These are phyloP conservation scores for Macrolepiota albuminosa DNA, from an alignment of 768 basidiomycete genomes.

Conservation along the genomic window DNA sequence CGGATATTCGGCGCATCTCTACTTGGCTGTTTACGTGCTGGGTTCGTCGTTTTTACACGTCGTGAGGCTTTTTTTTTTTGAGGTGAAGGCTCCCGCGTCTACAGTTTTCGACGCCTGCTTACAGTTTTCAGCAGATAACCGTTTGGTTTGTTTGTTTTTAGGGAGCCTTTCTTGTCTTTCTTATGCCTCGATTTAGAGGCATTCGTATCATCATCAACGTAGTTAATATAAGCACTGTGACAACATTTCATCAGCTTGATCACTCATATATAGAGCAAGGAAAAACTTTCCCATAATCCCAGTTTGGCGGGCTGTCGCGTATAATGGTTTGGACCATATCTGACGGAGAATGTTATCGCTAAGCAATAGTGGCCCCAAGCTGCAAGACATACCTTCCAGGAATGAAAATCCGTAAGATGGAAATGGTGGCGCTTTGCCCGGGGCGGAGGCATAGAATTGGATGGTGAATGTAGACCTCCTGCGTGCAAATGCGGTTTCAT, in stretches of 20 bases:
- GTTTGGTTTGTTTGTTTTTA: no score
- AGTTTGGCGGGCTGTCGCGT: constrained; percentile 21
- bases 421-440: constrained; percentile 32
- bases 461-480: constrained; percentile 40
- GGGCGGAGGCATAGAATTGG: constrained; percentile 45
- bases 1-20: no score
- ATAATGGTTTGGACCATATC: constrained; percentile 10
- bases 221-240: constrained; percentile 29
- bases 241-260: not conserved
- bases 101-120: no score
- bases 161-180: no score
- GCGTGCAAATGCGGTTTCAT: constrained; percentile 41
- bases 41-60: no score
- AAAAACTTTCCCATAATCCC: constrained; percentile 24
- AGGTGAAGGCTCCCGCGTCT: no score
- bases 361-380: constrained; percentile 17
- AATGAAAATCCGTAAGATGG: constrained; percentile 40
- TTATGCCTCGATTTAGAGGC: no score
- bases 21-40: no score
- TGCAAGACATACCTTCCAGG: constrained; percentile 26
- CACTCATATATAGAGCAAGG: no score
- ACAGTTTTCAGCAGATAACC: no score
- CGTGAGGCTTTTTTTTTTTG: no score
- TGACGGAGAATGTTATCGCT: not conserved
- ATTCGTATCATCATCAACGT: no score